Conservation (phyloP, 768 basidiomycete species). For the Lactarius akahatsu region DNA sequence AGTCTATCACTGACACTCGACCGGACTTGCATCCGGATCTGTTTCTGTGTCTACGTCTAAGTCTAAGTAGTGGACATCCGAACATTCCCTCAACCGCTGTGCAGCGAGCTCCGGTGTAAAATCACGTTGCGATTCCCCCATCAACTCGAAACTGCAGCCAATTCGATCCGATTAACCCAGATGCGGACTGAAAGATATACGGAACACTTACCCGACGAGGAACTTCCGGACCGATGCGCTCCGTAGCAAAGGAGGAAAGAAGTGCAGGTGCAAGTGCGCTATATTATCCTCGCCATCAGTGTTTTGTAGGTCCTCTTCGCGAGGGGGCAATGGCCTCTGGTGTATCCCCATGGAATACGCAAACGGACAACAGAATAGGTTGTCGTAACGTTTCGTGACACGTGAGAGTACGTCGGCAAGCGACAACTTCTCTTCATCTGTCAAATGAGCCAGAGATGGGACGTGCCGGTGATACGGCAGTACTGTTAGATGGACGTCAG, state of each 20-base stretch:
- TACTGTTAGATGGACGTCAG: constrained; percentile 43
- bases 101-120: constrained; percentile 90
- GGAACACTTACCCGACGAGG: constrained; percentile 71
- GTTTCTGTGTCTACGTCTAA: constrained; percentile 31
- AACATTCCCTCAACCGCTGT: constrained; percentile 50
- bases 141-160: constrained; percentile 71
- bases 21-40: not conserved
- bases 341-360: constrained; percentile 96
- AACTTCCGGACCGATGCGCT: constrained; percentile 86
- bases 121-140: constrained; percentile 89
- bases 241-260: constrained; percentile 79
- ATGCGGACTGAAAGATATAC: not conserved
- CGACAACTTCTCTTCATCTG: constrained; percentile 54
- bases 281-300: constrained; percentile 49
- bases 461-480: constrained; percentile 79
- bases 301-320: constrained; percentile 32
- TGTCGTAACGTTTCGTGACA: constrained; percentile 70
- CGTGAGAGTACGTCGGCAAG: constrained; percentile 68
- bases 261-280: constrained; percentile 85
- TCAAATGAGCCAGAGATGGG: constrained; percentile 62
- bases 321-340: constrained; percentile 65
- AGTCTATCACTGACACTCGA: not conserved
- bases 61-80: constrained; percentile 65
- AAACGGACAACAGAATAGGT: constrained; percentile 82
- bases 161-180: not conserved